Base-by-base conservation (phyloP, 1,139 yeast genomes). In the Hanseniaspora uvarum region DNA sequence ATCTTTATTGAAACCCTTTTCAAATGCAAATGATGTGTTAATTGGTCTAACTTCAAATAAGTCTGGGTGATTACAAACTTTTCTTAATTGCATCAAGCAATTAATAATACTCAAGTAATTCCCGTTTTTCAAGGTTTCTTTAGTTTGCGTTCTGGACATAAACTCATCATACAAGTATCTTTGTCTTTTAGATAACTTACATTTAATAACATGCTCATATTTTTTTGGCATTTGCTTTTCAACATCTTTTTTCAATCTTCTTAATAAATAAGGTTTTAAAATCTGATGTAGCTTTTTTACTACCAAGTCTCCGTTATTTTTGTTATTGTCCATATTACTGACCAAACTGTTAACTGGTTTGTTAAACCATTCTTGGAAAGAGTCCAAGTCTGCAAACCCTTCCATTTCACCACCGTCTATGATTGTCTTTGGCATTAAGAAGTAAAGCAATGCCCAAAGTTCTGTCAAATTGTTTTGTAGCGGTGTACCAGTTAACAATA, bases 201-300 rank as follows among this genome's bases (percentile, higher is more conserved):
- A 94, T 63, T 86, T 87, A 7, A 94, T 81, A 57, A 94, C 81
- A 67, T 94, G 99, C 66, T 94, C 99, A 66, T 87, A 86, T 65
- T 94, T 94, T 0, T 86, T 96, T 0, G 99, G 99, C 98, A 94
- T 92, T 68, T 94, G 98, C 66, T 92, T 87, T 63, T 94, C 99
- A 14, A 94, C 99, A 67, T 94, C 99, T 28, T 87, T 88, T 66
- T 94, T 94, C 63, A 94, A 75, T 59, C 99, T 81, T 65, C 99
- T 80, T 57, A 94, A 72, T 48, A 94, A 71, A 63, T 92, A 94
- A 0, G 99, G 99, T 58, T 98, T 77, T 61, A 94, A 72, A 21
- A 94, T 95, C 65, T 87, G 95, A 68, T 94, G 99, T 55, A 94
- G 73, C 63, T 94, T 84, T 8, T 86, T 74, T 24, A 94, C 95